These are phyloP conservation scores for Macrolepiota albuminosa DNA, from an alignment of 768 basidiomycete species.

Conservation along the genomic window DNA sequence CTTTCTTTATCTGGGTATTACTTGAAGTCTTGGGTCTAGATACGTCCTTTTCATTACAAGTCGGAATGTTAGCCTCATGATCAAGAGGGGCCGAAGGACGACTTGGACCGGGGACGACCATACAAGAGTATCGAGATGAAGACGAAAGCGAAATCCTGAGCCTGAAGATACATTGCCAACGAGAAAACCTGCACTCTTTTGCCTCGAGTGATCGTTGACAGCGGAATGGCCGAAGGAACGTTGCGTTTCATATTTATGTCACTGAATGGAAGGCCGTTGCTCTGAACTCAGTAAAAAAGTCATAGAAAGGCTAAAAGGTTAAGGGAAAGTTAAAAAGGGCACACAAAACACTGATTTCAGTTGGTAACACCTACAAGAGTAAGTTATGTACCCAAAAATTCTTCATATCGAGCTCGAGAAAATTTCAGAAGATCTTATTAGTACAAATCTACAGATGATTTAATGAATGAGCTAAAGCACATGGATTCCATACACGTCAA, in stretches of 20 bases:
- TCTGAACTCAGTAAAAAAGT: background rate
- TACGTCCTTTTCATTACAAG: background rate
- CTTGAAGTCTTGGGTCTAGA: background rate
- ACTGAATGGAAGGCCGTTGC: background rate
- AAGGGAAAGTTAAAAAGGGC: no score
- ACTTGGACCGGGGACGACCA: background rate
- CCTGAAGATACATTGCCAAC: background rate
- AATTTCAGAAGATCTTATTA: background rate
- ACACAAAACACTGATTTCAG: background rate
- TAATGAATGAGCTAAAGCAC: background rate
- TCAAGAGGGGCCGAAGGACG: background rate
- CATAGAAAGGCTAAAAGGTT: background rate
- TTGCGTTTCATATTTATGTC: background rate
- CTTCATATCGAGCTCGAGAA: background rate
- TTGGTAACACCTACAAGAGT: background rate
- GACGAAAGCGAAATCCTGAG: background rate
- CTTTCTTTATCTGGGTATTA: background rate
- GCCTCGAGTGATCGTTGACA: background rate
- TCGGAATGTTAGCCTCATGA: background rate
- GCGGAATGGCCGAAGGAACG: background rate
- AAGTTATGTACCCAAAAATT: background rate
- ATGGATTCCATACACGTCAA: background rate
- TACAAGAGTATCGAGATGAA: background rate
- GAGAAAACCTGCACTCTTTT: background rate
- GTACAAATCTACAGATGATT: background rate